Percentiles rank a stretch among this genome's conserved stretches.
phyloP scores from a whole-genome alignment of 768 basidiomycete species.

The Pilatotrama ljubarskyi region DNA sequence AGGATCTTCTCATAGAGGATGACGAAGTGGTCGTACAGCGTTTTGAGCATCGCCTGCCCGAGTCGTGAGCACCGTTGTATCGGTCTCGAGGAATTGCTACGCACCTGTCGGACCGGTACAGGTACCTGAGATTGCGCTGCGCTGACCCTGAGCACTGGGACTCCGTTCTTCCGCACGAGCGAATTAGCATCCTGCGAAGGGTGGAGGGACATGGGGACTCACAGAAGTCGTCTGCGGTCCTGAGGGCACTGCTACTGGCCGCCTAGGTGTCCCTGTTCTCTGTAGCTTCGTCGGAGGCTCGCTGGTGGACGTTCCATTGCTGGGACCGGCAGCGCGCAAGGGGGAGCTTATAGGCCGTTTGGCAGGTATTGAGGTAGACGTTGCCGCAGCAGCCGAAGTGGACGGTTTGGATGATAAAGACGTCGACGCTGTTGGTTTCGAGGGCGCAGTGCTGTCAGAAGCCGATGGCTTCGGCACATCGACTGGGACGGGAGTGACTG shows the following conservation, averaged over 20 bases:
- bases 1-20: slow-evolving; percentile 63
- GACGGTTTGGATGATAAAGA: slow-evolving; percentile 19
- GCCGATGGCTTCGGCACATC: slow-evolving; percentile 27
- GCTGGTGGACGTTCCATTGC: slow-evolving; percentile 14
- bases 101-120: slow-evolving; percentile 71
- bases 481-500: slow-evolving; percentile 41
- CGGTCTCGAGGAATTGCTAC: slow-evolving; percentile 18
- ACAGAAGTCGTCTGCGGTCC: slow-evolving; percentile 34
- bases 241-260: slow-evolving; percentile 45
- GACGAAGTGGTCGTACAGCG: slow-evolving; percentile 69
- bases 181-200: not conserved
- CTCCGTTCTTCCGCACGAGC: slow-evolving; percentile 46
- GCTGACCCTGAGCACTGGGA: slow-evolving; percentile 64
- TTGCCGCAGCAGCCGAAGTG: not conserved
- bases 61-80: not conserved
- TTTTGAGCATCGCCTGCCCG: slow-evolving; percentile 68
- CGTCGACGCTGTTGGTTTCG: slow-evolving; percentile 17
- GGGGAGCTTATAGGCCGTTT: slow-evolving; percentile 29
- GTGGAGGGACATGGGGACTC: slow-evolving; percentile 13
- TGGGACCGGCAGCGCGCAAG: slow-evolving; percentile 11
- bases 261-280: slow-evolving; percentile 47
- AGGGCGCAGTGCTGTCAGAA: not conserved
- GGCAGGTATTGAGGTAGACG: slow-evolving; percentile 28
- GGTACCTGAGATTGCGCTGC: slow-evolving; percentile 72
- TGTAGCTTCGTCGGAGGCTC: slow-evolving; percentile 70